Evolutionary conservation across 345 rosid species (phyloP), one percentile per base, ranked within the genome.

Genomic region (Eucalyptus cladocalyx): DNA sequence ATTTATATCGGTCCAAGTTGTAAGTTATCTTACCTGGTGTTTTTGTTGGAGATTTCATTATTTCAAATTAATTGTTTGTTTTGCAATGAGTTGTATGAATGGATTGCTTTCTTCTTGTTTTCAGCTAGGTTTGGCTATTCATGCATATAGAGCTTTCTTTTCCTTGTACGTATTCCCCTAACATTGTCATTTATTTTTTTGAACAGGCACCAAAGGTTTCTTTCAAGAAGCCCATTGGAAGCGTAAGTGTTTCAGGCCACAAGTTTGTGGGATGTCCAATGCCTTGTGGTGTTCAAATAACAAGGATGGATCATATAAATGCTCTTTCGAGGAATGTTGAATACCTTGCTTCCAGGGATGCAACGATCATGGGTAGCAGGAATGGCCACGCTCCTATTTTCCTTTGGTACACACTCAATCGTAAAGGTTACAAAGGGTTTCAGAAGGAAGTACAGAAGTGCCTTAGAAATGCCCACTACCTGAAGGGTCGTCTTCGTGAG

Each of bases 361-460:
- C 99, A n/a, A 97, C 99, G 43, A 97, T 97, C 91, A 98, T 98
- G 99, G 99, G 99, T 72, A 96, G 99, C 90, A 91, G 99, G 32
- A 98, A 98, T n/a, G 99, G 99, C 14, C 99, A 98, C 53, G 99
- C 99, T 9, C 99, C 99, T 87, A 90, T 98, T 90, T 98, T 98
- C 91, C 98, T 98, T 47, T 98, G 99, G 99, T 98, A 96, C 92
- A 98, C 99, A 6, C 94, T 97, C 76, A 96, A 96, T 94, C 90
- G 95, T 87, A 96, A 97, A 91, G 99, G 99, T 19, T 98, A 98
- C 92, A 95, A 94, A 86, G 99, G 99, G 15, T 97, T 97, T 91
- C 99, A 95, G 92, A 97, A 97, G 91, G 99, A 97, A 91, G 99
- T 97, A 56, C 99, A 98, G 91, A 98, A 95, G 91, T 98, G 99